phyloP scores from a whole-genome alignment of 495 filamentous ascomycete genomes.

The Glarea lozoyensis region DNA sequence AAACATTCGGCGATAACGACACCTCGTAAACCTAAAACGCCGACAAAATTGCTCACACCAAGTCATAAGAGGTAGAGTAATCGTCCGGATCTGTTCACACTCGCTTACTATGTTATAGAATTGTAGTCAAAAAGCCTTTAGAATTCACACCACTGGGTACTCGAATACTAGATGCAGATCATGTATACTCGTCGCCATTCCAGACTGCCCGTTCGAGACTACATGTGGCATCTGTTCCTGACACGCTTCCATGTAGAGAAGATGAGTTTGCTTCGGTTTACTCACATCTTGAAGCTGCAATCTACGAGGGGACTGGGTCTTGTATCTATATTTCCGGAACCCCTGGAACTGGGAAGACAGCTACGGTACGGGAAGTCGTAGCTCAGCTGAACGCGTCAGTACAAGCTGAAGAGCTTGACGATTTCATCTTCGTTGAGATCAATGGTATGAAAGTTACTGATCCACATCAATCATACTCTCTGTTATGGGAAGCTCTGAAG shows the following conservation, averaged over 20 bases:
- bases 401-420: constrained; percentile 83
- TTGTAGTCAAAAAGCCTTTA: constrained; percentile 81
- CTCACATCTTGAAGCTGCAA: constrained; percentile 86
- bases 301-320: constrained; percentile 82
- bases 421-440: constrained; percentile 99
- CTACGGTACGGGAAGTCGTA: constrained; percentile 93
- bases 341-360: constrained; percentile 97
- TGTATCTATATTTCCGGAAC: constrained; percentile 99
- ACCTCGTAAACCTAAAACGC: constrained; percentile 46
- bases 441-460: constrained; percentile 99
- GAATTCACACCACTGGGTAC: constrained; percentile 94
- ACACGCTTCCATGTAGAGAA: constrained; percentile 83
- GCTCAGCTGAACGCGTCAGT: constrained; percentile 80
- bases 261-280: constrained; percentile 88
- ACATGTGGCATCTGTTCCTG: constrained; percentile 87
- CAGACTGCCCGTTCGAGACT: constrained; percentile 81
- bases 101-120: constrained; percentile 31
- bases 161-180: constrained; percentile 67
- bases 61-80: constrained; percentile 51
- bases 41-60: constrained; percentile 56
- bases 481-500: constrained; percentile 93
- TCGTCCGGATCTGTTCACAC: not conserved
- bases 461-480: constrained; percentile 89
- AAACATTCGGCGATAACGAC: constrained; percentile 45
- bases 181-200: constrained; percentile 79